Base-by-base conservation (phyloP, 768 basidiomycete species). In the Nidularia sp. region DNA sequence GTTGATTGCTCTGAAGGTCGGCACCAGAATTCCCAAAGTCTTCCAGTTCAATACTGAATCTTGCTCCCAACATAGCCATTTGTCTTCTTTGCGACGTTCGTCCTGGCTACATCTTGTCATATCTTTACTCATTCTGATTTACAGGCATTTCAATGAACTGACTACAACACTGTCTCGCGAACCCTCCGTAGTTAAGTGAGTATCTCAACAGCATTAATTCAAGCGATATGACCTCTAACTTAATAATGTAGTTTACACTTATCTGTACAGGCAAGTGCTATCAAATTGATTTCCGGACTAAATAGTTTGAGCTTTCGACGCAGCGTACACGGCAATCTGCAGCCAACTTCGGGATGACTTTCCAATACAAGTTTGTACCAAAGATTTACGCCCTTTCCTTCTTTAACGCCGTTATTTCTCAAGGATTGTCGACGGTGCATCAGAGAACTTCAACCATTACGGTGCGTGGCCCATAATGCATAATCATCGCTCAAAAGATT, bases 11-110 rank as follows among this genome's bases (percentile, higher is more conserved):
- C 70, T 79, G 45, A 90, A 89, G 74, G 94, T 89, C 33, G 39
- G 74, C 56, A 42, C 25, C 44, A 45, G 2, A 10, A 42, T 45
- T n/a, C n/a, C n/a, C n/a, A n/a, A n/a, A 32, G 34, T 13, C 34
- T 36, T 15, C 43, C n/a, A 12, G 34, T 39, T 45, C 50, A 52
- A 36, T 51, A 48, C 10, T 15, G 4, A 25, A 29, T 29, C 25
- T 29, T 39, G 50, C 41, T 55, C 13, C 50, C 45, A 33, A 22
- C 25, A 12, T 36, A 96, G 93, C 75, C 85, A 8, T 91, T 90
- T 58, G 88, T 89, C 1, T 89, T 98, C 67, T 98, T 99, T 63
- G 86, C 91, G 5, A 98, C 96, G 80, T 96, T 59, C 56, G 77
- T 59, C 6, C 6, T 36, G 5, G 36, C 25, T 31, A 44, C 9